Percentiles rank a stretch among this genome's conserved stretches.
Conservation (phyloP, 345 rosid genomes). For the Rhodomyrtus tomentosa region DNA sequence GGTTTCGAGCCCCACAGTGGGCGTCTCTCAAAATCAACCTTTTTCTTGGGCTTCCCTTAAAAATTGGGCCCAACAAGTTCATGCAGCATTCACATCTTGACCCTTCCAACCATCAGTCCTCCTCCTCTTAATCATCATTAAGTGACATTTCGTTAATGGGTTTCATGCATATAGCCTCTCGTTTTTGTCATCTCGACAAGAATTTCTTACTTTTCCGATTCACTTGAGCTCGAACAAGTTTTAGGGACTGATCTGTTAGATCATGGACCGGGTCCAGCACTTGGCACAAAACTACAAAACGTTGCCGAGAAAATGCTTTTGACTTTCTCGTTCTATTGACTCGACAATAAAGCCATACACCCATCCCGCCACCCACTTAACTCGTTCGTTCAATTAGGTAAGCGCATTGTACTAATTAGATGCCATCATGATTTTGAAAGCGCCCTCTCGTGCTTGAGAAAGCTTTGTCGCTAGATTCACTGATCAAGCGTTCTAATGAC, state of each 20-base stretch:
- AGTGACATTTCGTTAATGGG: neutral
- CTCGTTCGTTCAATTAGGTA: neutral
- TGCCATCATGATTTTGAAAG: neutral
- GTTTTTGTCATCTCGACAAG: neutral
- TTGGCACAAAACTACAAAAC: neutral
- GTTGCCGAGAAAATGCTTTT: neutral
- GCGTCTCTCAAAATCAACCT: neutral
- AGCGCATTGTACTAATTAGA: neutral
- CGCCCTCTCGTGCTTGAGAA: neutral
- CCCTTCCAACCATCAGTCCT: neutral
- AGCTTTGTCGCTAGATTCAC: neutral
- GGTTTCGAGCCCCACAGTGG: conserved; percentile 25
- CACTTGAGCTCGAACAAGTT: neutral
- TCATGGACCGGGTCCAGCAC: neutral
- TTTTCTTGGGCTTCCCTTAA: neutral
- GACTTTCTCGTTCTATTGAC: neutral
- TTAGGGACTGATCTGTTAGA: neutral
- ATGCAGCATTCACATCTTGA: neutral
- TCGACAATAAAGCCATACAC: too few relatives aligned
- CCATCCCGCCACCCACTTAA: neutral
- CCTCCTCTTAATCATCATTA: neutral
- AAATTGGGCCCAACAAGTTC: neutral
- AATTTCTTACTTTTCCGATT: neutral
- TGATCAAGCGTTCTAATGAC: neutral
- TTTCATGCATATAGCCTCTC: neutral